These are phyloP conservation scores for Huiozyma naganishii DNA, from an alignment of 805 yeast genomes.

Conservation along the genomic window DNA sequence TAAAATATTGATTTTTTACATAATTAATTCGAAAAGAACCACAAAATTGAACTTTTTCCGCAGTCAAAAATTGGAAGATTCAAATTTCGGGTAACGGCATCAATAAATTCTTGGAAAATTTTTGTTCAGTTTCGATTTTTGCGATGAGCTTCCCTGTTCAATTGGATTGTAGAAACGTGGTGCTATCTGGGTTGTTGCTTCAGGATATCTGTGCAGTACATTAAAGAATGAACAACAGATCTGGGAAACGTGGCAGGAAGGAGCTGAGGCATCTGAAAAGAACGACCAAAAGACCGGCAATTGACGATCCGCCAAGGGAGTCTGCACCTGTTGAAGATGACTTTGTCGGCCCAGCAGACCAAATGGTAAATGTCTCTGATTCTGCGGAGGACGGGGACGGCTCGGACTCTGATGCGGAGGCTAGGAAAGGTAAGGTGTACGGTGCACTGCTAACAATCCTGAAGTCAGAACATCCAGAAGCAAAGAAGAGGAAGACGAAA, in stretches of 20 bases:
- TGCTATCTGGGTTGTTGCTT: too few relatives aligned
- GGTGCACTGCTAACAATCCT: constrained; percentile 57
- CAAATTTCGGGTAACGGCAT: too few relatives aligned
- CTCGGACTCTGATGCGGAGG: constrained; percentile 14
- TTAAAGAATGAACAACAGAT: too few relatives aligned
- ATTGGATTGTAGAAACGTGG: too few relatives aligned
- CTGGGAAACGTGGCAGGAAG: constrained; percentile 42
- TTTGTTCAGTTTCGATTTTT: too few relatives aligned
- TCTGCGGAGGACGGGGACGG: constrained; percentile 11
- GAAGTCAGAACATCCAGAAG: constrained; percentile 34
- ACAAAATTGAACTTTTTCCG: too few relatives aligned
- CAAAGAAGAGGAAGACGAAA: constrained; percentile 9
- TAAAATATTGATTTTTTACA: too few relatives aligned
- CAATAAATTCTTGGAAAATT: too few relatives aligned
- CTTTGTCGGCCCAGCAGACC: not conserved
- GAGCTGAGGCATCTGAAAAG: constrained; percentile 51
- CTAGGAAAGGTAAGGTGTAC: constrained; percentile 40
- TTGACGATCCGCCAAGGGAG: not conserved
- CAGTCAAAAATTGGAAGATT: too few relatives aligned
- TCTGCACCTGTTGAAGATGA: constrained; percentile 6
- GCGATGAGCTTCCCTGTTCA: too few relatives aligned
- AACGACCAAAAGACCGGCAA: constrained; percentile 27
- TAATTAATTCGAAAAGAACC: too few relatives aligned
- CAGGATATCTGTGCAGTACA: too few relatives aligned
- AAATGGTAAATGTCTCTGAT: not conserved